Evolutionary conservation across 2,329 filamentous ascomycete genomes (phyloP).

Genomic region (Phoma herbarum): DNA sequence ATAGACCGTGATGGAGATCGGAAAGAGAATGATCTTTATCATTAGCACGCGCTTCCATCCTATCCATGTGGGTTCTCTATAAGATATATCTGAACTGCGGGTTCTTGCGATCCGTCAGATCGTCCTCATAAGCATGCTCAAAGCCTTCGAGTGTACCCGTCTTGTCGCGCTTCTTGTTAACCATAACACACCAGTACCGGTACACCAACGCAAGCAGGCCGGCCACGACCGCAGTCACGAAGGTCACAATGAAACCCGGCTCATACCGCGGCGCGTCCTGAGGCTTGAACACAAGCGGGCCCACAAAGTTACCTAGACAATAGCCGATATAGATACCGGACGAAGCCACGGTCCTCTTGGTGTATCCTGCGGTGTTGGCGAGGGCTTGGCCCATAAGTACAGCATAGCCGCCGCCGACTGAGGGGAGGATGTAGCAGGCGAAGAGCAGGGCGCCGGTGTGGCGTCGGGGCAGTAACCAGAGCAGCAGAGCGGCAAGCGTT

Average conservation of each 20-base stretch:
- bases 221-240: conserved; percentile 46
- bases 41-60: neutral
- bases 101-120: conserved; percentile 55
- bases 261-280: conserved; percentile 34
- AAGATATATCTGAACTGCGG: conserved; percentile 33
- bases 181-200: conserved; percentile 55
- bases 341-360: conserved; percentile 56
- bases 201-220: conserved; percentile 55
- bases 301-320: conserved; percentile 50
- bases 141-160: conserved; percentile 57
- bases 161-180: conserved; percentile 56
- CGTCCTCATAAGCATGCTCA: conserved; percentile 63
- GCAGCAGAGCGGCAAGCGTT: conserved; percentile 52
- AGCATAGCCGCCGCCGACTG: conserved; percentile 57
- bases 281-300: conserved; percentile 43
- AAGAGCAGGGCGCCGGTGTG: conserved; percentile 57
- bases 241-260: conserved; percentile 55
- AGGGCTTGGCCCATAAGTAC: conserved; percentile 56
- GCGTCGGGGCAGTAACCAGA: conserved; percentile 28
- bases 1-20: neutral
- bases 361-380: conserved; percentile 59
- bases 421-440: conserved; percentile 58
- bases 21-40: neutral
- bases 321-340: conserved; percentile 61
- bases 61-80: neutral